A percentile compares a stretch with the other conserved stretches of the same genome.
Conservation (phyloP, 495 filamentous ascomycete genomes). For the Penicillium longicatenatum region DNA sequence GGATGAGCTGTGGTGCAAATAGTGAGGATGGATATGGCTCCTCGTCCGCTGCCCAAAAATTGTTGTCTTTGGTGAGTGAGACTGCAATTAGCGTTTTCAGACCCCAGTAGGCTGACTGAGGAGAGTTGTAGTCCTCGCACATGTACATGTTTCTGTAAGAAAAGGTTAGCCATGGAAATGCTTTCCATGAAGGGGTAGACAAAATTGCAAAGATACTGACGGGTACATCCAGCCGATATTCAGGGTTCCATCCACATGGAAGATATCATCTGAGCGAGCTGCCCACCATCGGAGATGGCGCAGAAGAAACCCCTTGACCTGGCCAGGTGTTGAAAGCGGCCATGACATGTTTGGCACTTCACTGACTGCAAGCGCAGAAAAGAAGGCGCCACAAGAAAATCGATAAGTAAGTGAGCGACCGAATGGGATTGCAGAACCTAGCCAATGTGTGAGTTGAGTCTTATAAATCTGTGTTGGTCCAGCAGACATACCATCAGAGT, state of each 20-base stretch:
- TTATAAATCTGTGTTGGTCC: neutral
- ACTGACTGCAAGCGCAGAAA: conserved; percentile 69
- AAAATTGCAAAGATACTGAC: conserved; percentile 10
- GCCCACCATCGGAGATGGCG: conserved; percentile 76
- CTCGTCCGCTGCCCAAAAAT: conserved; percentile 65
- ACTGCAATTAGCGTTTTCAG: conserved; percentile 71
- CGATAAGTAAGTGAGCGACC: conserved; percentile 74
- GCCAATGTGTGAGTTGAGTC: neutral
- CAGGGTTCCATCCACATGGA: conserved; percentile 57
- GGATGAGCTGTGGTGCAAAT: conserved; percentile 2
- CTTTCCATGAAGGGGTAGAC: too few relatives aligned
- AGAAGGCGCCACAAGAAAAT: conserved; percentile 76
- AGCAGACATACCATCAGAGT: conserved; percentile 13
- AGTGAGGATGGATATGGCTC: conserved; percentile 7
- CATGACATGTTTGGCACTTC: conserved; percentile 50
- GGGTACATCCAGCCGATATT: conserved; percentile 75
- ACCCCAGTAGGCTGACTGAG: conserved; percentile 70
- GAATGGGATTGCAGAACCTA: conserved; percentile 57
- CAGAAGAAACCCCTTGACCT: conserved; percentile 70
- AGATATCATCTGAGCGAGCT: conserved; percentile 61
- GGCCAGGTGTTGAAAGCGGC: conserved; percentile 59
- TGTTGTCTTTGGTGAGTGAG: conserved; percentile 60
- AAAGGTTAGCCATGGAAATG: too few relatives aligned
- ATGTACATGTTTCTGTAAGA: conserved; percentile 63
- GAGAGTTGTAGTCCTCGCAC: conserved; percentile 76